Conservation (phyloP, 192 early-diverging fungal species). For the Glomus cerebriforme region DNA sequence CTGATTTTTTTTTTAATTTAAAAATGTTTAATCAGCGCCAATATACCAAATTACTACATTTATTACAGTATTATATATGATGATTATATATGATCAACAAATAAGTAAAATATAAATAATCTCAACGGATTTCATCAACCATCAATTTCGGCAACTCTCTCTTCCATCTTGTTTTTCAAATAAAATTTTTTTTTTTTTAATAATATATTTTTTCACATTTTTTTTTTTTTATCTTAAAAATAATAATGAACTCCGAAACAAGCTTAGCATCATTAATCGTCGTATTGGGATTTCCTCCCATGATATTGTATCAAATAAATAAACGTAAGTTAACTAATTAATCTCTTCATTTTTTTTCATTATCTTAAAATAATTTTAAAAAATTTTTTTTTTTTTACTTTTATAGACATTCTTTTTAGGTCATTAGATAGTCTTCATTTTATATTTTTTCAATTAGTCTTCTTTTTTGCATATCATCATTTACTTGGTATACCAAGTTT, state of each 20-base stretch:
- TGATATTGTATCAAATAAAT: conserved; percentile 2
- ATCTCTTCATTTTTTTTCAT: neutral
- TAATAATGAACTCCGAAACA: neutral
- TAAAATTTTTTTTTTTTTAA: no score
- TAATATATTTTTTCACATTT: no score
- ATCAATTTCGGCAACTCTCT: no score
- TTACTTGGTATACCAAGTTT: conserved; percentile 38
- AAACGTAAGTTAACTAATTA: neutral
- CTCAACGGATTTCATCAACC: no score
- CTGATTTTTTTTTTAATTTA: no score
- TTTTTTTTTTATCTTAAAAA: neutral
- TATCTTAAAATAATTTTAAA: neutral
- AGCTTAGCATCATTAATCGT: neutral
- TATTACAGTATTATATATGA: no score
- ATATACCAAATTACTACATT: no score
- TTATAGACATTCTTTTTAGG: conserved; percentile 36
- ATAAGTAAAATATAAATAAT: no score
- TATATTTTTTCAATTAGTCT: conserved; percentile 45
- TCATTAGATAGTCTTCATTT: conserved; percentile 40
- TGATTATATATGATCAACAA: no score
- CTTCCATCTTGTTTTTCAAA: no score
- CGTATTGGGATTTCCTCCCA: neutral
- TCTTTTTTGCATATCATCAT: conserved; percentile 42
- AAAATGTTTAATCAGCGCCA: no score
- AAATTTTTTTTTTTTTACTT: neutral